A percentile compares a stretch with the other conserved stretches of the same genome.
Evolutionary conservation across 176 grass and related monocot genomes (phyloP).

Genomic region (Leersia perrieri): DNA sequence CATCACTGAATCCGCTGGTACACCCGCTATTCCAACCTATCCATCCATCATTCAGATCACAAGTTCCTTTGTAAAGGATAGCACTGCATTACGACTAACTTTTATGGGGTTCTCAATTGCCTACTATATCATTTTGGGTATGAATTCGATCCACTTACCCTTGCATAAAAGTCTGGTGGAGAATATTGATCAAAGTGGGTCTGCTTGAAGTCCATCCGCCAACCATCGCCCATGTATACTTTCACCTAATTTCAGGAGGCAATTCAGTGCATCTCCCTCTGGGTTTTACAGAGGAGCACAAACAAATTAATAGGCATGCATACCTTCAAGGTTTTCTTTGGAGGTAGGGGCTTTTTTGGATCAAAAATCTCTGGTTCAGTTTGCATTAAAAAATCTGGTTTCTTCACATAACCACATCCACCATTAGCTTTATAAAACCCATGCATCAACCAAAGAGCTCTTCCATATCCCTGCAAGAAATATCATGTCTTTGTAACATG

Average conservation of each 20-base stretch:
- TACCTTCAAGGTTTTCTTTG: slow-evolving; percentile 69
- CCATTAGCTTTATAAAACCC: slow-evolving; percentile 94
- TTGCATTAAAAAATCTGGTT: slow-evolving; percentile 91
- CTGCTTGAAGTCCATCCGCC: slow-evolving; percentile 77
- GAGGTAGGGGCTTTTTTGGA: slow-evolving; percentile 46
- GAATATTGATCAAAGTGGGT: slow-evolving; percentile 90
- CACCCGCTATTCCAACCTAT: slow-evolving; percentile 83
- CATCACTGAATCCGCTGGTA: slow-evolving; percentile 64
- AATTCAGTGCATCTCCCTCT: neutral
- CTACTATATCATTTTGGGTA: neutral
- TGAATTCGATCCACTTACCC: slow-evolving; percentile 36
- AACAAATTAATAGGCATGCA: neutral
- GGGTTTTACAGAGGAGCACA: neutral
- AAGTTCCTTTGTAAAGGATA: neutral
- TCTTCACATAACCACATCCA: slow-evolving; percentile 88
- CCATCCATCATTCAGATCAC: neutral
- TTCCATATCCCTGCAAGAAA: slow-evolving; percentile 77
- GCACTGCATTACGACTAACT: neutral
- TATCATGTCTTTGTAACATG: neutral
- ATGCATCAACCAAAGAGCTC: slow-evolving; percentile 96
- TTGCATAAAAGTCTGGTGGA: slow-evolving; percentile 85
- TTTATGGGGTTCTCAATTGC: too few relatives aligned
- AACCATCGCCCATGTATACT: slow-evolving; percentile 96
- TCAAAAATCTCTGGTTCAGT: slow-evolving; percentile 61
- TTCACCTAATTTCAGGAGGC: slow-evolving; percentile 59